Evolutionary conservation across 768 basidiomycete species (phyloP).

Genomic region (Lactarius vividus): DNA sequence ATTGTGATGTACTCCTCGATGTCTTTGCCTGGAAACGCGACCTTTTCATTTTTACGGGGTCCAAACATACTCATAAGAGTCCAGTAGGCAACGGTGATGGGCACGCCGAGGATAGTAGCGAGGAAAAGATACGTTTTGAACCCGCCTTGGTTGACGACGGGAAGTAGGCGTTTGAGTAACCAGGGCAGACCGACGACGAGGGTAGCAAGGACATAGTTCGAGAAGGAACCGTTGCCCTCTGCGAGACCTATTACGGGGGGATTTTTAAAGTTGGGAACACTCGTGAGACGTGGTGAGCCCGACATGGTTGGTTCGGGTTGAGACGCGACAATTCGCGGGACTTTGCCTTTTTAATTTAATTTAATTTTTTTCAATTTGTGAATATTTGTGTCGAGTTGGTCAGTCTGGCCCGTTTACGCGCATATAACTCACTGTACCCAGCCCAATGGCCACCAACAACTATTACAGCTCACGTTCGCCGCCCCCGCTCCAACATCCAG

Average conservation of each 20-base stretch:
- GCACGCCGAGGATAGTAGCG: conserved; percentile 67
- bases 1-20: conserved; percentile 91
- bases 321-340: neutral
- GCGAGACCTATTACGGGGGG: conserved; percentile 78
- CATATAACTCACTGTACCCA: neutral
- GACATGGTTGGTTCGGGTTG: conserved; percentile 10
- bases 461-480: conserved; percentile 54
- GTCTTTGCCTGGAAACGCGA: conserved; percentile 77
- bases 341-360: neutral
- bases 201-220: conserved; percentile 73
- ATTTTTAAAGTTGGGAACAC: conserved; percentile 76
- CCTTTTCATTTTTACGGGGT: conserved; percentile 77
- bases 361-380: conserved; percentile 2
- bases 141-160: conserved; percentile 79
- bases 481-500: conserved; percentile 82
- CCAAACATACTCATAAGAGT: conserved; percentile 81
- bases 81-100: conserved; percentile 88
- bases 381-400: neutral
- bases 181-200: conserved; percentile 80
- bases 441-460: conserved; percentile 17
- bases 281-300: conserved; percentile 43
- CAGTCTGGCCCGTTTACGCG: neutral
- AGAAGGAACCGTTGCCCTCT: conserved; percentile 85
- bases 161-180: conserved; percentile 76
- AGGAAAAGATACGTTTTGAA: conserved; percentile 86